These are phyloP conservation scores for Hibiscus syriacus DNA, from an alignment of 345 rosid species.

Conservation along the genomic window DNA sequence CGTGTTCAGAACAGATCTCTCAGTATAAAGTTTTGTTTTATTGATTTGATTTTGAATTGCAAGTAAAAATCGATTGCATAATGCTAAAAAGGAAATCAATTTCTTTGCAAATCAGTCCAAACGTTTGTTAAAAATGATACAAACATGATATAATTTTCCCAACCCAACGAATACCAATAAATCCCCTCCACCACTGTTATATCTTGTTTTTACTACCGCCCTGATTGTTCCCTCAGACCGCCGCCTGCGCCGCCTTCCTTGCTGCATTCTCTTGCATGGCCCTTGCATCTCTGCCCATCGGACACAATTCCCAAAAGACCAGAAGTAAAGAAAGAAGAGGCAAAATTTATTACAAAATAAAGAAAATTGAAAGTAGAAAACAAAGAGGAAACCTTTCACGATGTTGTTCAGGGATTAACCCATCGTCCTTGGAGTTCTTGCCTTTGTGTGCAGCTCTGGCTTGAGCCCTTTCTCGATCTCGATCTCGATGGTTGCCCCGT, in stretches of 20 bases:
- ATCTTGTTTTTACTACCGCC: constrained; percentile 31
- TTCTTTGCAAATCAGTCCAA: not conserved
- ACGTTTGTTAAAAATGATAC: too few species aligned
- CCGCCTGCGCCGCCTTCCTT: constrained; percentile 70
- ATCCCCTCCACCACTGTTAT: constrained; percentile 12
- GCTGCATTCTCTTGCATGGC: constrained; percentile 87
- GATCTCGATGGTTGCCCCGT: constrained; percentile 80
- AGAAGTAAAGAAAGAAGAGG: not conserved
- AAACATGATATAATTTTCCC: not conserved
- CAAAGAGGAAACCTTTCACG: constrained; percentile 48
- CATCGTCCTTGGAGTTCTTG: constrained; percentile 41
- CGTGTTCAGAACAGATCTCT: too few species aligned
- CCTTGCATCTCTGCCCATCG: constrained; percentile 54
- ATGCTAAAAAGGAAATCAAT: not conserved
- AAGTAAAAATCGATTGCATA: too few species aligned
- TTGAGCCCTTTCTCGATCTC: constrained; percentile 79
- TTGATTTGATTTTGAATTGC: too few species aligned
- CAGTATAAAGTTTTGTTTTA: too few species aligned
- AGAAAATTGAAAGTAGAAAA: not conserved
- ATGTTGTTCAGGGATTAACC: constrained; percentile 80
- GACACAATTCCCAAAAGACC: not conserved
- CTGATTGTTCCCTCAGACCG: constrained; percentile 30
- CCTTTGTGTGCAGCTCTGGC: constrained; percentile 35
- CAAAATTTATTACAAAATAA: not conserved
- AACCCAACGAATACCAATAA: too few species aligned